Evolutionary conservation across 2,329 filamentous ascomycete genomes (phyloP).

Genomic region (Pezicula rhizophila): DNA sequence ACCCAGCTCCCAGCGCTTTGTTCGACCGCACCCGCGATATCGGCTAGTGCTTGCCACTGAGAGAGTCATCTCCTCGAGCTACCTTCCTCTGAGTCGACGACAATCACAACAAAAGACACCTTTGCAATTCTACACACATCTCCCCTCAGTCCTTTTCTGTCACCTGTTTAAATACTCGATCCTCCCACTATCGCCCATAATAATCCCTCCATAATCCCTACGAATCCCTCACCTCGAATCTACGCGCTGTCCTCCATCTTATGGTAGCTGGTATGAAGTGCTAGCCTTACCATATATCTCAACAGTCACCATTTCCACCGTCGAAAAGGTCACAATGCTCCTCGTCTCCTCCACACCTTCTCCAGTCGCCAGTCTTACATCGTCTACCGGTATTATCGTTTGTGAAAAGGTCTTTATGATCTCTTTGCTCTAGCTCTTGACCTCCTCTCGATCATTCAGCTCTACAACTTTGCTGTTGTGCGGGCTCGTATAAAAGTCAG

Average conservation of each 20-base stretch:
- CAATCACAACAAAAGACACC: conserved; percentile 14
- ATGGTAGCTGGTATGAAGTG: conserved; percentile 24
- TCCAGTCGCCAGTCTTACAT: conserved; percentile 59
- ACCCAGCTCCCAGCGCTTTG: conserved; percentile 11
- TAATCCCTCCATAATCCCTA: neutral
- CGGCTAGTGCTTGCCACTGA: conserved; percentile 17
- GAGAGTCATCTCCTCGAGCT: conserved; percentile 12
- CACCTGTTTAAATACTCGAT: conserved; percentile 10
- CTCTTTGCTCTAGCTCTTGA: conserved; percentile 35
- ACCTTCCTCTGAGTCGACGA: conserved; percentile 14
- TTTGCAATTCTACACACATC: conserved; percentile 16
- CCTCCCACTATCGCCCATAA: neutral
- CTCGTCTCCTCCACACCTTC: conserved; percentile 42
- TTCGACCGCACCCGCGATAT: conserved; percentile 12
- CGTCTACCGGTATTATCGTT: conserved; percentile 54
- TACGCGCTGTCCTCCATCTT: conserved; percentile 3
- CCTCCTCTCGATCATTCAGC: conserved; percentile 40
- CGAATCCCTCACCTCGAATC: conserved; percentile 3
- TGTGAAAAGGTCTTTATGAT: conserved; percentile 39
- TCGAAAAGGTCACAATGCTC: conserved; percentile 46
- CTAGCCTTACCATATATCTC: conserved; percentile 26
- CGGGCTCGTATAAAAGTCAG: conserved; percentile 34
- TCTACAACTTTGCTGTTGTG: conserved; percentile 31
- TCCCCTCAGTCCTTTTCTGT: conserved; percentile 23
- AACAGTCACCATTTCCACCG: conserved; percentile 24